phyloP scores from a whole-genome alignment of 176 grass and related monocot genomes.

The Carex myosuroides region DNA sequence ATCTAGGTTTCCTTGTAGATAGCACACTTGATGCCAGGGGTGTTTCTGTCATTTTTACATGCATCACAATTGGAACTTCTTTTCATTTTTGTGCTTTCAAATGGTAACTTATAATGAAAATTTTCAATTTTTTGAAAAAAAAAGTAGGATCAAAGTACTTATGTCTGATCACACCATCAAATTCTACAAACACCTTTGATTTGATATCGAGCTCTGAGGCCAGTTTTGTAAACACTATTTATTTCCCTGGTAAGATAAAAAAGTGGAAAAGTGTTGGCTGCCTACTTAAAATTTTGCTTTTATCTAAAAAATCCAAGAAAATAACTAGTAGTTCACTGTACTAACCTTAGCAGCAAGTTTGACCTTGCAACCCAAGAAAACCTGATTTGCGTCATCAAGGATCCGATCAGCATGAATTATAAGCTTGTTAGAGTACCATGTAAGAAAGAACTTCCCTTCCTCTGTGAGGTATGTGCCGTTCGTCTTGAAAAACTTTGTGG shows the following conservation, averaged over 20 bases:
- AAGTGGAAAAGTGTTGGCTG: not conserved
- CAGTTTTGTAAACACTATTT: not conserved
- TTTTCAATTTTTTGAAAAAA: not conserved
- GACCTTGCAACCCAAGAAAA: constrained; percentile 44
- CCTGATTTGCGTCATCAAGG: constrained; percentile 47
- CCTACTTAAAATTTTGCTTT: not conserved
- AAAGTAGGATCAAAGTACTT: not conserved
- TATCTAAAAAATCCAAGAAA: not conserved
- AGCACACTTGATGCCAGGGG: not conserved
- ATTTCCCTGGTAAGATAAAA: not conserved
- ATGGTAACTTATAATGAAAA: not conserved
- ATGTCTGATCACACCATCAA: not conserved
- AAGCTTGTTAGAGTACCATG: constrained; percentile 73
- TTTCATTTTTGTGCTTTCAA: not conserved
- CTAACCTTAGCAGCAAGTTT: constrained; percentile 1
- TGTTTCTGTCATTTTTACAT: not conserved
- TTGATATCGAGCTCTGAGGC: not conserved
- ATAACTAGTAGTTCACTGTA: not conserved
- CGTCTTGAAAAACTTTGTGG: constrained; percentile 58
- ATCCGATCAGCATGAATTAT: constrained; percentile 54
- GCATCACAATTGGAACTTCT: not conserved
- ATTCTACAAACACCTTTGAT: not conserved
- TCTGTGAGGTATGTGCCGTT: constrained; percentile 43
- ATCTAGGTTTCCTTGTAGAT: not conserved
- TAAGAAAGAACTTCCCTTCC: constrained; percentile 62